Evolutionary conservation across 2,329 filamentous ascomycete species (phyloP), one percentile per base, ranked within the genome.

Genomic region (Tolypocladium album): DNA sequence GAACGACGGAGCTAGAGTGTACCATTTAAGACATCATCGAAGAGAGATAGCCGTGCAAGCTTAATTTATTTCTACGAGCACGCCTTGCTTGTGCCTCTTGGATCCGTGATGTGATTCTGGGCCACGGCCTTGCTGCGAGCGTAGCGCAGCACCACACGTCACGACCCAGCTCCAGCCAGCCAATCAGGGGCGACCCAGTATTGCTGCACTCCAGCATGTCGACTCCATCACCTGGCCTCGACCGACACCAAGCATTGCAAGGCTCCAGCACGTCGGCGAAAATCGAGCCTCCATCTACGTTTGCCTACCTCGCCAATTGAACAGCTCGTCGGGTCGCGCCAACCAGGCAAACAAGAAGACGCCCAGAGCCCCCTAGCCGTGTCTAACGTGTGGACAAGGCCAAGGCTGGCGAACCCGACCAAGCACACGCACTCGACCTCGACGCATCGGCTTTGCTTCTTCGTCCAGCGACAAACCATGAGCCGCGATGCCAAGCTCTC

Each of bases 401-500:
- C 31, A 6, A 36, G 31, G 50, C n/a, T 31, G 34, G 50, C 31
- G 50, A 55, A 2, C 47, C 47, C 24, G 47, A 50, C 47, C 47
- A 24, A 34, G 47, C 50, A 38, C 31, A 12, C 31, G 31, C 50
- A 38, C 31, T 38, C 31, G 31, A 24, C 22, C 57, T 53, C 2
- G 31, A 9, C 0, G 2, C 39, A 24, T 13, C 57, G 31, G 45
- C 43, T 40, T 24, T 31, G 15, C 27, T 55, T 27, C 27, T 56
- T 22, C 13, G n/a, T 39, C n/a, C 40, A 39, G 40, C 27, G 31
- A 56, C 59, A 68, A 64, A 73, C 60, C 64, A 73, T 73, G 71
- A 71, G 62, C 64, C 65, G 65, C 67, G 67, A 73, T 73, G 71
- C 64, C 61, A 66, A 65, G 40, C 59, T 62, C 45, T 45, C 64